A percentile compares a stretch with the other conserved stretches of the same genome.
Conservation (phyloP, 768 basidiomycete species). For the Boletus patriciae region DNA sequence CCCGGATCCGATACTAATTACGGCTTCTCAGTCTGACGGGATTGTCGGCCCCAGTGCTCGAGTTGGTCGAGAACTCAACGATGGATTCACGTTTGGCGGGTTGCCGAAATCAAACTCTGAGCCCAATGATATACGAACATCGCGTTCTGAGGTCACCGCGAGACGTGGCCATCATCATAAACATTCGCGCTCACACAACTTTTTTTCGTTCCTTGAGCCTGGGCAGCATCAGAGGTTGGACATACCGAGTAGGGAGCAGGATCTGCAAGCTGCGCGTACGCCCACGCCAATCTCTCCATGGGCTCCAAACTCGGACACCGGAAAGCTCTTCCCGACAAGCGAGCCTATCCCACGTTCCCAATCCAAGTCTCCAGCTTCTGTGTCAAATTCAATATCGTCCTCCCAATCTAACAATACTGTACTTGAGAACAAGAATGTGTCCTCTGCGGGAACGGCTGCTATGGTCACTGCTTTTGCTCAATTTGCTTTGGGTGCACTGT, state of each 20-base stretch:
- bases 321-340: background rate
- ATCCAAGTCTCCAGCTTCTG: conserved; percentile 21
- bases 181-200: conserved; percentile 91
- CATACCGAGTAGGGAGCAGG: conserved; percentile 24
- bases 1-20: conserved; percentile 44
- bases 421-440: conserved; percentile 11
- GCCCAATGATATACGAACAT: conserved; percentile 15
- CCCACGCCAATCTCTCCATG: conserved; percentile 66
- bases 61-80: conserved; percentile 44
- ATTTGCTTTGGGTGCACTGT: conserved; percentile 63
- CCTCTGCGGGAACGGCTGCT: conserved; percentile 24
- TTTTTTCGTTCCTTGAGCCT: conserved; percentile 94
- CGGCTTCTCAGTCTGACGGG: conserved; percentile 40
- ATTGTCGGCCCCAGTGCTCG: conserved; percentile 19
- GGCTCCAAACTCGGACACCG: conserved; percentile 49
- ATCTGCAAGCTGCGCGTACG: conserved; percentile 57
- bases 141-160: conserved; percentile 27
- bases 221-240: conserved; percentile 30
- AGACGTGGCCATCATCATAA: conserved; percentile 84
- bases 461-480: conserved; percentile 38
- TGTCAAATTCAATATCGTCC: conserved; percentile 11
- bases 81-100: conserved; percentile 65
- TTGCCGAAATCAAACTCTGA: conserved; percentile 36
- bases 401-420: background rate
- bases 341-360: conserved; percentile 23